Conservation (phyloP, 2,329 filamentous ascomycete genomes). For the Graphilbum fragrans region DNA sequence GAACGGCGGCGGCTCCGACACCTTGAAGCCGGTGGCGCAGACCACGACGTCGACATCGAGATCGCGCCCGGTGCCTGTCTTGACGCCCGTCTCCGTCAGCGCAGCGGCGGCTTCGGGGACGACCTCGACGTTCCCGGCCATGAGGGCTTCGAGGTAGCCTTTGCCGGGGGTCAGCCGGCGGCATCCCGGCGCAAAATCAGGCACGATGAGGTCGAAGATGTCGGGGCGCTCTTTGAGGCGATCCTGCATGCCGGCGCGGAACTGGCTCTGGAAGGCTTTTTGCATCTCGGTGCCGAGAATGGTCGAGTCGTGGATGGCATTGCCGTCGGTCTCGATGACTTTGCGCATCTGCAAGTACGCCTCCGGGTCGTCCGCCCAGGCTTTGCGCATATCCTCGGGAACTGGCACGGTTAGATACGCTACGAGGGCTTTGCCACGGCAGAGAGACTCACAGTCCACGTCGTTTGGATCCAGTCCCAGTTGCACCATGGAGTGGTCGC, state of each 20-base stretch:
- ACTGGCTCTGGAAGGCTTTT: constrained; percentile 16
- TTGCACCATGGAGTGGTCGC: constrained; percentile 28
- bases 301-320: constrained; percentile 27
- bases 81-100: constrained; percentile 21
- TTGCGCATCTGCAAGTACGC: constrained; percentile 29
- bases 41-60: constrained; percentile 29
- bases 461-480: constrained; percentile 27
- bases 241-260: constrained; percentile 24
- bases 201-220: constrained; percentile 28
- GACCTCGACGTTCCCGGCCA: constrained; percentile 26
- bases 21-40: constrained; percentile 34
- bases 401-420: constrained; percentile 20
- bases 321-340: constrained; percentile 28
- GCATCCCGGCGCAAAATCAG: constrained; percentile 30
- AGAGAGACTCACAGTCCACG: constrained; percentile 22
- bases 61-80: constrained; percentile 6
- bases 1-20: constrained; percentile 27
- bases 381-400: constrained; percentile 22
- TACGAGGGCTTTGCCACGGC: background rate
- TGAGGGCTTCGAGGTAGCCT: constrained; percentile 32
- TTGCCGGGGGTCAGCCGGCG: constrained; percentile 31
- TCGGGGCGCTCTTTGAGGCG: constrained; percentile 29
- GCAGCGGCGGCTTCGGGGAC: constrained; percentile 20
- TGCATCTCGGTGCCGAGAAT: constrained; percentile 23
- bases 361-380: constrained; percentile 23